Base-by-base conservation (phyloP, 2,329 filamentous ascomycete genomes). In the Diplodia intermedia region DNA sequence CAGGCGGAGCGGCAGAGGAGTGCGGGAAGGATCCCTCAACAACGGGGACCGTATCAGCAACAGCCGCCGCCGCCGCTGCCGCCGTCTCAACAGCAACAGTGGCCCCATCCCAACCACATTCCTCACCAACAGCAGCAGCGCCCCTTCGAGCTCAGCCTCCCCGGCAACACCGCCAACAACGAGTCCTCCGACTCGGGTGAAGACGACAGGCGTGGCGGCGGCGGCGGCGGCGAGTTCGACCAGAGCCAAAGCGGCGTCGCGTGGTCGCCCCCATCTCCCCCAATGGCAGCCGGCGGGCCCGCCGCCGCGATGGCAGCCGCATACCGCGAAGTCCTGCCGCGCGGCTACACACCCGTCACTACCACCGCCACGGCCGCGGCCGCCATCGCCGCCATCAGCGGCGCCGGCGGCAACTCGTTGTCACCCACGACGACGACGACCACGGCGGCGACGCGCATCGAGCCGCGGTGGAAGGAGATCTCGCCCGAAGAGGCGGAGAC, bases 1-100 rank as follows among this genome's bases (percentile, higher is more conserved):
- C 26, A 57, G 4, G 40, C 53, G 26, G 15, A 47, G 7, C n/a
- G 18, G 29, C 52, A 54, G 63, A 68, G 72, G 26, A 75, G 75
- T 53, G 79, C 79, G 76, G 76, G 73, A 55, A 79, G 76, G 53
- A 79, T 79, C 11, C 72, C 73, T 12, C 11, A 79, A 68, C n/a
- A 20, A 15, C 43, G 33, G 26, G 23, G 33, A 15, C 40, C 47
- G 43, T 29, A 52, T 6, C 43, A 33, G 18, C 40, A 50, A 54
- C 54, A 52, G 47, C n/a, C 1, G 5, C 47, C 12, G 40, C 65
- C 1, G 12, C 62, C 40, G 40, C 65, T 1, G 12, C 50, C 40
- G 12, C 29, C 26, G 14, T 31, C 20, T n/a, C 31, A 49, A 15
- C 36, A 52, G 47, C 31, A 33, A 6, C n/a, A 9, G 5, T 47